Evolutionary conservation across 176 grass and related monocot genomes (phyloP), one percentile per base, ranked within the genome.

Genomic region (Carex cristatella): DNA sequence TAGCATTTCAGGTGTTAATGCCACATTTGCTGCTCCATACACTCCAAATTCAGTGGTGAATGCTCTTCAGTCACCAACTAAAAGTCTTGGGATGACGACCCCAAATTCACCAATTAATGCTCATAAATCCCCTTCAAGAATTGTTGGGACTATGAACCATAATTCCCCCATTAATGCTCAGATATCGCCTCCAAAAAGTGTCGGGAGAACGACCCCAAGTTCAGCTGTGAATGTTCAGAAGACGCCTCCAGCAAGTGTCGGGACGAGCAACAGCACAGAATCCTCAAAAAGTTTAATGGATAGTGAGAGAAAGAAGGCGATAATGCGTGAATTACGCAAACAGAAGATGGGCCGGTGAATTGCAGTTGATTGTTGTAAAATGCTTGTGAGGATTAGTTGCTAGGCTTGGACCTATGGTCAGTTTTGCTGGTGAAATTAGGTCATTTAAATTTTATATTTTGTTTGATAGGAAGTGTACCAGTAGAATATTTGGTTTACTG

Each of bases 281-380:
- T 56, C 33, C 30, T 63, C 44, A 0, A 83, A 32, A 67, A 64
- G 33, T 37, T 79, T 79, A 7, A 30, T 83, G 81, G 61, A 68
- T 83, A 67, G 12, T 69, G 81, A 83, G 81, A 83, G 81, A 53
- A 83, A 83, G 61, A 83, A 83, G 63, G 81, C 81, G 10, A 55
- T 83, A 54, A 66, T 68, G 63, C 81, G 81, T 0, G 81, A 83
- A 63, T 83, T 83, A 23, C 61, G 81, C 42, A 83, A 83, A 31
- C 59, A 83, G 61, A 83, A 83, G 61, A 69, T 69, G 42, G 81
- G 81, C 32, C 81, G 81, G 81, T 83, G 81, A 83, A 4, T 31
- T 51, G 10, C n/a, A 56, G 46, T 55, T 69, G 4, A 8, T 60
- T 19, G 1, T 46, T 10, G 79, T 58, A 75, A 28, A 75, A 81